Conservation (phyloP, 2,329 filamentous ascomycete species). For the Neofusicoccum umdonicola region DNA sequence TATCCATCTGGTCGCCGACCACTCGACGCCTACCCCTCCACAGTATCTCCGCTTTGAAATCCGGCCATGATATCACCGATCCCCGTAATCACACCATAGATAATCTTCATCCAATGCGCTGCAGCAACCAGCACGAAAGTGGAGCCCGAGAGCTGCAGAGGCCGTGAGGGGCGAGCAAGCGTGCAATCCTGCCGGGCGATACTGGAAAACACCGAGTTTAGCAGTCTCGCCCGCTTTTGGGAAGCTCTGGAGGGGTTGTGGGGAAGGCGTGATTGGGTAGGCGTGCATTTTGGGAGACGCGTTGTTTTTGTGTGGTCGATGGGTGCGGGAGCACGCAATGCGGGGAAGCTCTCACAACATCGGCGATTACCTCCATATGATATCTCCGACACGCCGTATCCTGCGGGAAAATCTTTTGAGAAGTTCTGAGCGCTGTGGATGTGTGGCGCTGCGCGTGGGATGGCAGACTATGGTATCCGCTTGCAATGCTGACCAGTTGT, state of each 20-base stretch:
- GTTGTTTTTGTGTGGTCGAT: conserved; percentile 2
- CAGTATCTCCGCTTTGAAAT: conserved; percentile 5
- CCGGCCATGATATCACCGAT: conserved; percentile 6
- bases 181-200: background rate
- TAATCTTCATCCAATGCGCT: conserved; percentile 10
- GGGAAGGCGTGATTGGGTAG: background rate
- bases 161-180: background rate
- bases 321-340: conserved; percentile 16
- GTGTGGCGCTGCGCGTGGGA: background rate
- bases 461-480: background rate
- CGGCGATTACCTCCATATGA: background rate
- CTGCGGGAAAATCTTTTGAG: background rate
- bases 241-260: background rate
- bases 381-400: background rate
- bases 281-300: background rate
- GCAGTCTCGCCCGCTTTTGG: background rate
- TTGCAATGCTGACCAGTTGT: too few relatives aligned
- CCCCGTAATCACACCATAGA: conserved; percentile 16
- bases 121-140: background rate
- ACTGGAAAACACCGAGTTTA: background rate
- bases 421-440: background rate
- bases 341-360: conserved; percentile 18
- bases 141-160: conserved; percentile 1
- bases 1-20: background rate
- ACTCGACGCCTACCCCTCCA: background rate